Percentiles rank a stretch among this genome's conserved stretches.
These are phyloP conservation scores for Croton setiger DNA, from an alignment of 441 rosid genomes.

Conservation along the genomic window DNA sequence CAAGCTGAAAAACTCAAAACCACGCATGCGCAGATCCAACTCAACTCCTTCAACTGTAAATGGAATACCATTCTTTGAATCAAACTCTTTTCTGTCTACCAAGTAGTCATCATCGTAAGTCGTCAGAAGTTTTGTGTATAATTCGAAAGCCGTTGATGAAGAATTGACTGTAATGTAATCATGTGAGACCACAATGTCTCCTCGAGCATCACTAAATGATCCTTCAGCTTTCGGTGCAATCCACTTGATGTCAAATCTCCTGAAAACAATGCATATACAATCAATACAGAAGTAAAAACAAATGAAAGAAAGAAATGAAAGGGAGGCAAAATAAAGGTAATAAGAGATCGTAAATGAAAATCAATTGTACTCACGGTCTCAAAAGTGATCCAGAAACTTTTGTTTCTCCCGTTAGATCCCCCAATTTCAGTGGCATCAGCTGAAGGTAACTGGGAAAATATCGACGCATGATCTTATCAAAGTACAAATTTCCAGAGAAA, in stretches of 20 bases:
- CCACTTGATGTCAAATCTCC: constrained; percentile 99
- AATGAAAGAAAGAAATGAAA: constrained; percentile 16
- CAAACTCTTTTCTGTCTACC: constrained; percentile 43
- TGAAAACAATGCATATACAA: constrained; percentile 30
- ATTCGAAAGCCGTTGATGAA: constrained; percentile 87
- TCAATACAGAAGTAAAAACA: constrained; percentile 19
- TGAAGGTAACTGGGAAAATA: constrained; percentile 73
- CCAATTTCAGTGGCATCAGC: constrained; percentile 66
- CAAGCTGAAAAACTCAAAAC: constrained; percentile 95
- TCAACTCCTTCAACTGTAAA: constrained; percentile 91
- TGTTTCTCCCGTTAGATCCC: constrained; percentile 94
- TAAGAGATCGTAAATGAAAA: constrained; percentile 18
- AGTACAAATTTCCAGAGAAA: constrained; percentile 83
- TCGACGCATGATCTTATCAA: constrained; percentile 78
- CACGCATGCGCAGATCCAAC: constrained; percentile 94
- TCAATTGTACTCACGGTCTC: constrained; percentile 66
- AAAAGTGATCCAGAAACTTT: constrained; percentile 96
- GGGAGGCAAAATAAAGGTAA: constrained; percentile 13
- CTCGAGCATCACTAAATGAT: constrained; percentile 96
- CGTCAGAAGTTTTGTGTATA: constrained; percentile 74
- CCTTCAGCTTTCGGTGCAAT: constrained; percentile 99
- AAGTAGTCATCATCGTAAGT: constrained; percentile 63
- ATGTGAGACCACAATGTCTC: constrained; percentile 92
- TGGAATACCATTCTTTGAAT: constrained; percentile 48
- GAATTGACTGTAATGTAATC: constrained; percentile 78